Percentiles rank a stretch among this genome's conserved stretches.
Evolutionary conservation across 805 yeast species (phyloP).

Genomic region (Hanseniaspora singularis): DNA sequence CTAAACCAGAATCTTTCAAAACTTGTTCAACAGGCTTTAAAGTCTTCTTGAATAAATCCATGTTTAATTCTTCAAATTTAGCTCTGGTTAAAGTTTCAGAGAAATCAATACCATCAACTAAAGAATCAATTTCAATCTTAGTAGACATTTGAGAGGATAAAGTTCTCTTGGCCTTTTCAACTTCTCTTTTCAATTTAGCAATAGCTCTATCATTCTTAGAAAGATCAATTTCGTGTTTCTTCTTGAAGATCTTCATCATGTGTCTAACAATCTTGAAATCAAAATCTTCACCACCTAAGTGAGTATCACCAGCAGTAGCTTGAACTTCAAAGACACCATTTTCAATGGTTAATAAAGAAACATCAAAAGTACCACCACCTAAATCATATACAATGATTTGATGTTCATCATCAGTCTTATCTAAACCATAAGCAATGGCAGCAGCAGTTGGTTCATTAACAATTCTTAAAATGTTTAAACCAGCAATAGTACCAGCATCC

Average conservation of each 20-base stretch:
- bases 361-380: slow-evolving; percentile 98
- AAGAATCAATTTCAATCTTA: slow-evolving; percentile 90
- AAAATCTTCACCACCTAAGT: slow-evolving; percentile 95
- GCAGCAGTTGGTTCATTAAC: slow-evolving; percentile 96
- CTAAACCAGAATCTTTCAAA: slow-evolving; percentile 80
- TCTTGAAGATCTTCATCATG: slow-evolving; percentile 76
- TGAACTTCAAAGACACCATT: slow-evolving; percentile 86
- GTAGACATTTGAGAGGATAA: slow-evolving; percentile 91
- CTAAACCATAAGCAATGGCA: slow-evolving; percentile 92
- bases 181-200: slow-evolving; percentile 91
- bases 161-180: slow-evolving; percentile 95
- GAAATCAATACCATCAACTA: slow-evolving; percentile 89
- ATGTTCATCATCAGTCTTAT: slow-evolving; percentile 68
- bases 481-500: slow-evolving; percentile 88
- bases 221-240: slow-evolving; percentile 81
- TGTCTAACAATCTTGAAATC: slow-evolving; percentile 82
- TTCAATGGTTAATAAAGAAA: slow-evolving; percentile 73
- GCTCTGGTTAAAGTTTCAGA: slow-evolving; percentile 94
- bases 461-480: slow-evolving; percentile 75
- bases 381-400: slow-evolving; percentile 86
- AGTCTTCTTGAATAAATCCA: slow-evolving; percentile 86
- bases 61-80: slow-evolving; percentile 91
- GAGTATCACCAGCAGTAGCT: slow-evolving; percentile 94
- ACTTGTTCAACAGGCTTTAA: slow-evolving; percentile 94
- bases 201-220: slow-evolving; percentile 71